Conservation (phyloP, 2,329 filamentous ascomycete species). For the Hymenoscyphus albidus region DNA sequence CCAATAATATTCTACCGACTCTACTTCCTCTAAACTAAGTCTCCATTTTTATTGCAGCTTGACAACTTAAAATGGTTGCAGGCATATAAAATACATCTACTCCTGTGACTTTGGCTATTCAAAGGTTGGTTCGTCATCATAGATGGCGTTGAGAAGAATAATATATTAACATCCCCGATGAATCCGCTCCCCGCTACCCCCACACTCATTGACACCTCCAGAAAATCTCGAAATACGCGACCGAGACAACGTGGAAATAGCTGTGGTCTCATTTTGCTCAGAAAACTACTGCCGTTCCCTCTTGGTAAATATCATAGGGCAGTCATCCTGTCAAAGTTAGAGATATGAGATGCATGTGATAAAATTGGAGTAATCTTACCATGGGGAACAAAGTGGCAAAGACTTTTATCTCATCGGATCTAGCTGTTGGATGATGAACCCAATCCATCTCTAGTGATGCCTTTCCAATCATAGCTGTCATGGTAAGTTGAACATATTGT, state of each 20-base stretch:
- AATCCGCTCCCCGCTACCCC: too few relatives aligned
- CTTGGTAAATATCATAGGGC: neutral
- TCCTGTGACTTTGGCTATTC: neutral
- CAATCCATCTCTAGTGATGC: conserved; percentile 48
- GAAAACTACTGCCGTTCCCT: neutral
- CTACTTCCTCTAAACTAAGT: neutral
- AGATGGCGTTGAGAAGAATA: neutral
- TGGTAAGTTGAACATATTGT: conserved; percentile 47
- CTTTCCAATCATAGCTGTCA: conserved; percentile 52
- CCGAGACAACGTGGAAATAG: neutral
- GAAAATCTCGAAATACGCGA: neutral
- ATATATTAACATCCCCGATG: too few relatives aligned
- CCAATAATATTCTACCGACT: neutral
- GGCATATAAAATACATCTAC: neutral
- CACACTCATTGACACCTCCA: neutral
- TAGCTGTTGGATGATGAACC: conserved; percentile 45
- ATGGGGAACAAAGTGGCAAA: conserved; percentile 96
- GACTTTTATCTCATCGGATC: conserved; percentile 61
- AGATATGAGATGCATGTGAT: neutral
- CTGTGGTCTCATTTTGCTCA: neutral
- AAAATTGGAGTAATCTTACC: conserved; percentile 45
- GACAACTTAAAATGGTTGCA: neutral
- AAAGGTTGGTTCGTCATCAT: neutral
- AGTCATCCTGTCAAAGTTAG: neutral
- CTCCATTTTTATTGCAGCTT: neutral